Conservation (phyloP, 2,329 filamentous ascomycete genomes). For the Fulvia fulva region DNA sequence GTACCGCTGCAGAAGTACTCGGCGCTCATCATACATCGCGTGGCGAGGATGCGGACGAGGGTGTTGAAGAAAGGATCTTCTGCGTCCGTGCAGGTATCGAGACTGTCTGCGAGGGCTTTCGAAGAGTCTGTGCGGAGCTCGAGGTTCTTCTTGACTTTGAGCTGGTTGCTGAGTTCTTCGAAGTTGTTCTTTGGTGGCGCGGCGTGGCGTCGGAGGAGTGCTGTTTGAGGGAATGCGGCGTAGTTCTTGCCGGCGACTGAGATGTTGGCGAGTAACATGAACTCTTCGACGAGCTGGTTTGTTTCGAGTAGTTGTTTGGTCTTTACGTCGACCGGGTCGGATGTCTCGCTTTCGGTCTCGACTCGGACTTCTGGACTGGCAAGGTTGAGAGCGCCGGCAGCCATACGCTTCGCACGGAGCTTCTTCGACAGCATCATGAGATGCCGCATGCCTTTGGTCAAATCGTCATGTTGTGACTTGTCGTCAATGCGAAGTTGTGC, state of each 20-base stretch:
- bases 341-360: slow-evolving; percentile 90
- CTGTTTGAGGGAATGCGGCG: slow-evolving; percentile 88
- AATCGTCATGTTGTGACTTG: slow-evolving; percentile 75
- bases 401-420: slow-evolving; percentile 91
- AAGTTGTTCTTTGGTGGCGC: slow-evolving; percentile 95
- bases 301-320: slow-evolving; percentile 92
- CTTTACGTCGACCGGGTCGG: slow-evolving; percentile 92
- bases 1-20: slow-evolving; percentile 97
- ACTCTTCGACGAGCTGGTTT: slow-evolving; percentile 96
- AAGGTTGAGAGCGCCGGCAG: slow-evolving; percentile 88
- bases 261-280: slow-evolving; percentile 98
- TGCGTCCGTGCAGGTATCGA: slow-evolving; percentile 77
- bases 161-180: slow-evolving; percentile 85
- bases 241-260: slow-evolving; percentile 89
- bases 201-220: slow-evolving; percentile 85
- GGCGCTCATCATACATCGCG: slow-evolving; percentile 97
- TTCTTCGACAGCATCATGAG: slow-evolving; percentile 87
- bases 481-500: slow-evolving; percentile 95
- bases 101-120: slow-evolving; percentile 85
- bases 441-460: slow-evolving; percentile 84
- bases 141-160: slow-evolving; percentile 79
- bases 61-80: slow-evolving; percentile 96
- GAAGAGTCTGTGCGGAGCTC: slow-evolving; percentile 81
- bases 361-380: slow-evolving; percentile 98
- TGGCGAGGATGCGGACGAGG: slow-evolving; percentile 92